A percentile compares a stretch with the other conserved stretches of the same genome.
phyloP scores from a whole-genome alignment of 2,329 filamentous ascomycete genomes.

The Botrytis aclada region DNA sequence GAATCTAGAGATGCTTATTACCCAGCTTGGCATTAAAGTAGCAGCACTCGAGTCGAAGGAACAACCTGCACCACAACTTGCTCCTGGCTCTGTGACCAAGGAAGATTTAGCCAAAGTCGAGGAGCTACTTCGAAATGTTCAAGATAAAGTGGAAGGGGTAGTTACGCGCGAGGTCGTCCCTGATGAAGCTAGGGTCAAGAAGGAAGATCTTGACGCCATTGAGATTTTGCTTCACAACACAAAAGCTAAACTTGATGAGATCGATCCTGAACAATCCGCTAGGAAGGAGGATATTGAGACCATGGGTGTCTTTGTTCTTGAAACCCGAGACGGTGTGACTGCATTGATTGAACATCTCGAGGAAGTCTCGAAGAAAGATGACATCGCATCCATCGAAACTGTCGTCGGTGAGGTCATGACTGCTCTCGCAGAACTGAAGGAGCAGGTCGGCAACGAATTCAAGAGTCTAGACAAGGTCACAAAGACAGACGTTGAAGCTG shows the following conservation, averaged over 20 bases:
- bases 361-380: conserved; percentile 70
- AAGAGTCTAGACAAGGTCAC: conserved; percentile 59
- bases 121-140: conserved; percentile 52
- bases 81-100: conserved; percentile 45
- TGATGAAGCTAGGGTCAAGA: conserved; percentile 55
- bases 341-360: conserved; percentile 66
- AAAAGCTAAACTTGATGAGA: conserved; percentile 82
- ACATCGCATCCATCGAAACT: conserved; percentile 72
- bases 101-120: conserved; percentile 57
- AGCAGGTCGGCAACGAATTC: conserved; percentile 43
- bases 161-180: conserved; percentile 42
- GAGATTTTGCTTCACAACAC: conserved; percentile 88
- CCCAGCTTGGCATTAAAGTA: conserved; percentile 78
- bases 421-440: conserved; percentile 70
- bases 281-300: conserved; percentile 61
- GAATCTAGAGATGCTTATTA: conserved; percentile 78
- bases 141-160: conserved; percentile 55
- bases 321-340: conserved; percentile 71
- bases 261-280: conserved; percentile 70
- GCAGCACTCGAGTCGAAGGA: conserved; percentile 66
- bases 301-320: conserved; percentile 57
- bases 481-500: conserved; percentile 77
- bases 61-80: conserved; percentile 42
- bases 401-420: conserved; percentile 75
- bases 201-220: conserved; percentile 86